Percentiles rank a stretch among this genome's conserved stretches.
Conservation (phyloP, 2,329 filamentous ascomycete species). For the Albifimbria verrucaria region DNA sequence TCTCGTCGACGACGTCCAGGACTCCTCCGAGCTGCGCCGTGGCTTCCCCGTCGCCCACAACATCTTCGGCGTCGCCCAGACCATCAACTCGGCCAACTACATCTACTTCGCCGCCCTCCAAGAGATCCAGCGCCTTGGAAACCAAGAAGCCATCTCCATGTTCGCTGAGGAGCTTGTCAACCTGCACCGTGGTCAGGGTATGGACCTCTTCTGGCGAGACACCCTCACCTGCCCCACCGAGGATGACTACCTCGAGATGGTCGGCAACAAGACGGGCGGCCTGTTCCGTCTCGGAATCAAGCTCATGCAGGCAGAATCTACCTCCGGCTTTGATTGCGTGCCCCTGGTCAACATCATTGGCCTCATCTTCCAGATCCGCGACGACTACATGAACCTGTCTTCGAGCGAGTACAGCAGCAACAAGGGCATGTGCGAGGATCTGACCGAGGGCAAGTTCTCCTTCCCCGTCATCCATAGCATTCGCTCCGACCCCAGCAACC, state of each 20-base stretch:
- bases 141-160: conserved; percentile 63
- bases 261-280: conserved; percentile 85
- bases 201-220: conserved; percentile 90
- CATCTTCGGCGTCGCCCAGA: conserved; percentile 83
- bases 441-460: conserved; percentile 96
- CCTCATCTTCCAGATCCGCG: conserved; percentile 84
- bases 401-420: conserved; percentile 74
- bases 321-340: conserved; percentile 62
- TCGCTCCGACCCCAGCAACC: conserved; percentile 67
- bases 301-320: conserved; percentile 77
- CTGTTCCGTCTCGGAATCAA: conserved; percentile 82
- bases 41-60: conserved; percentile 79
- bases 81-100: conserved; percentile 89
- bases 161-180: conserved; percentile 82
- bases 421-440: conserved; percentile 91
- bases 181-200: conserved; percentile 81
- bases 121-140: conserved; percentile 68
- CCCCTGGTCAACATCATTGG: conserved; percentile 83
- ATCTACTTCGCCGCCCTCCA: conserved; percentile 79
- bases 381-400: conserved; percentile 89
- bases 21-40: conserved; percentile 71
- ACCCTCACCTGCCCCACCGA: conserved; percentile 79
- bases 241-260: conserved; percentile 93
- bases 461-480: conserved; percentile 96
- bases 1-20: conserved; percentile 85